Evolutionary conservation across 495 filamentous ascomycete genomes (phyloP).

Genomic region (Hypoxylon rickii): DNA sequence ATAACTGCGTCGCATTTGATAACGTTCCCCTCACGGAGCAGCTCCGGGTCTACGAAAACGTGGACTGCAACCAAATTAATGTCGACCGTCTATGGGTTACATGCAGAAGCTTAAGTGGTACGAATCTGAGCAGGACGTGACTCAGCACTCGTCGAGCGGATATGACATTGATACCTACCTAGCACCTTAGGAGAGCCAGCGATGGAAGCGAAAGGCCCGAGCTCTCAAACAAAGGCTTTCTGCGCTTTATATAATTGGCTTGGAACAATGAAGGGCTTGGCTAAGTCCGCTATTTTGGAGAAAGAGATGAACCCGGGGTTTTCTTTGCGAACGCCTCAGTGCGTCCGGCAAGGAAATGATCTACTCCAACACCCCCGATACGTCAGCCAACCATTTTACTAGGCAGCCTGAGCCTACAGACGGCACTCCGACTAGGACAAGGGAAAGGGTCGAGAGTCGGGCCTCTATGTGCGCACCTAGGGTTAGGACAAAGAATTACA

Average conservation of each 20-base stretch:
- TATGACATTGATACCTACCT: neutral
- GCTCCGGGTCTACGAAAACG: slow-evolving; percentile 22
- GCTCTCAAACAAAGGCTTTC: slow-evolving; percentile 13
- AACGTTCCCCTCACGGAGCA: slow-evolving; percentile 25
- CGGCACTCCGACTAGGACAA: slow-evolving; percentile 13
- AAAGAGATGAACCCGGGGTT: slow-evolving; percentile 2
- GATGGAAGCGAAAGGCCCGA: slow-evolving; percentile 1
- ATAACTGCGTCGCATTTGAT: slow-evolving; percentile 12
- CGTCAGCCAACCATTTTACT: slow-evolving; percentile 25
- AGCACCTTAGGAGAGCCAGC: neutral
- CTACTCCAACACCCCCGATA: slow-evolving; percentile 24
- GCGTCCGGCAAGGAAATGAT: slow-evolving; percentile 18
- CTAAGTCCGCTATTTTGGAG: slow-evolving; percentile 3
- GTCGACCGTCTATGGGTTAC: slow-evolving; percentile 19
- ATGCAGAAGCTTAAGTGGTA: slow-evolving; percentile 33
- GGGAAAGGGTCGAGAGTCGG: slow-evolving; percentile 9
- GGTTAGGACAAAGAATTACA: slow-evolving; percentile 16
- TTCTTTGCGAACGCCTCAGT: slow-evolving; percentile 2
- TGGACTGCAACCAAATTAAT: slow-evolving; percentile 15
- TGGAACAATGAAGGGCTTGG: neutral
- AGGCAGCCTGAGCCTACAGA: slow-evolving; percentile 23
- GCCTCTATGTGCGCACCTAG: slow-evolving; percentile 5
- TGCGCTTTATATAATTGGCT: neutral
- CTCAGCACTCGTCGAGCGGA: slow-evolving; percentile 5
- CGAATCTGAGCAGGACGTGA: slow-evolving; percentile 18